phyloP scores from a whole-genome alignment of 306 rosid genomes.

The Prinsepia uniflora region DNA sequence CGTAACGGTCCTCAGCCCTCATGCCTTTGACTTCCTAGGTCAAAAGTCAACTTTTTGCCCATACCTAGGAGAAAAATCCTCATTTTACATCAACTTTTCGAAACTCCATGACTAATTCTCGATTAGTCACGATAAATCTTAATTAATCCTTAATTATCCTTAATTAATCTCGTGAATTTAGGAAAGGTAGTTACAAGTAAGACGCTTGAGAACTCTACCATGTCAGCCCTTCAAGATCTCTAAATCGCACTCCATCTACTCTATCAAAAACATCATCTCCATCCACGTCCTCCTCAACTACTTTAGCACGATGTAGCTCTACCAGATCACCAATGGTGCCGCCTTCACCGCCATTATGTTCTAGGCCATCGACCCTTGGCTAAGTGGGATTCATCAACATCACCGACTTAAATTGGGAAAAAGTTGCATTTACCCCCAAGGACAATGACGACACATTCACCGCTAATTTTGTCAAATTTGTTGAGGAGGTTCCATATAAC shows the following conservation, averaged over 20 bases:
- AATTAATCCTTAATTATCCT: no score
- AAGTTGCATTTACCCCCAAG: conserved; percentile 67
- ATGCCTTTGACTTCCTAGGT: no score
- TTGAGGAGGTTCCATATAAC: conserved; percentile 66
- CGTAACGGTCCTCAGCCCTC: no score
- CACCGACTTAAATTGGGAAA: conserved; percentile 74
- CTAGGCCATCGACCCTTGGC: conserved; percentile 74
- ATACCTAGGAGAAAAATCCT: no score
- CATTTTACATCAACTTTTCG: no score
- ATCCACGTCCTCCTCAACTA: conserved; percentile 87
- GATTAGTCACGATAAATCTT: no score
- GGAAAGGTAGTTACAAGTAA: no score
- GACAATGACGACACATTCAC: conserved; percentile 50
- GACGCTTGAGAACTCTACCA: conserved; percentile 81
- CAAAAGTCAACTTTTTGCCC: no score
- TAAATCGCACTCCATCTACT: conserved; percentile 48
- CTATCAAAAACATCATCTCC: conserved; percentile 79
- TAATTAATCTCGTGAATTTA: no score
- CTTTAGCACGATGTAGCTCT: conserved; percentile 91
- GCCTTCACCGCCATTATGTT: conserved; percentile 81
- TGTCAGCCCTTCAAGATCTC: conserved; percentile 53
- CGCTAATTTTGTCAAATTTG: conserved; percentile 57
- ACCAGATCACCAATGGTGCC: conserved; percentile 93
- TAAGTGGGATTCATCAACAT: conserved; percentile 81
- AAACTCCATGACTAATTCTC: no score